phyloP scores from a whole-genome alignment of 352 stramenopile species.

The Pythium oligandrum region DNA sequence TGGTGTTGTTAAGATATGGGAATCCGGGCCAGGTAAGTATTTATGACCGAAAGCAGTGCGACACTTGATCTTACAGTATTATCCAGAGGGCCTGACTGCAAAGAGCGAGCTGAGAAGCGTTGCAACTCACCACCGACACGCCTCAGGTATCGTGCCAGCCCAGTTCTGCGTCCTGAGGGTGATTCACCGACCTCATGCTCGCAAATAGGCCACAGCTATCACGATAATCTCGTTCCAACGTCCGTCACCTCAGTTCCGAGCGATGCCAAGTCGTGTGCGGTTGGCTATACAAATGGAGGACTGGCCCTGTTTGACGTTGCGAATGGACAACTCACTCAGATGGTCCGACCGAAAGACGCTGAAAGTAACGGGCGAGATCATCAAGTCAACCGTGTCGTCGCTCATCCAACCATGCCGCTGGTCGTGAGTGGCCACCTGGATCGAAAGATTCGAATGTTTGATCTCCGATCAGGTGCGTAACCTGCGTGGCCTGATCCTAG shows the following conservation, averaged over 20 bases:
- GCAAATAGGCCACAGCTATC: constrained; percentile 33
- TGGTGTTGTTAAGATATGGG: constrained; percentile 75
- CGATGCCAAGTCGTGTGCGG: constrained; percentile 75
- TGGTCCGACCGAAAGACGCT: constrained; percentile 61
- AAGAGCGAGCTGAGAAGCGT: constrained; percentile 70
- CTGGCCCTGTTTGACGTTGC: constrained; percentile 75
- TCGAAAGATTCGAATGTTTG: constrained; percentile 81
- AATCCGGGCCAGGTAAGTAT: constrained; percentile 57
- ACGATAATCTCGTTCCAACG: constrained; percentile 57
- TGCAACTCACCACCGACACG: constrained; percentile 24
- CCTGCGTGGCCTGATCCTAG: no score
- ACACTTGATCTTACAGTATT: no score
- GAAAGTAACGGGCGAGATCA: constrained; percentile 49
- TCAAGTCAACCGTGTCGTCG: constrained; percentile 63
- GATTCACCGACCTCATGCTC: no score
- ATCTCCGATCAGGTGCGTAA: constrained; percentile 64
- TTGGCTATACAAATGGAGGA: constrained; percentile 69
- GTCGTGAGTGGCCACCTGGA: constrained; percentile 80
- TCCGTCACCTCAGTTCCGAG: constrained; percentile 67
- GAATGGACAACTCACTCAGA: constrained; percentile 70
- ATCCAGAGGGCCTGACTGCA: constrained; percentile 38
- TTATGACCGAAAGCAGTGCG: no score
- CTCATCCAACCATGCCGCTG: constrained; percentile 82
- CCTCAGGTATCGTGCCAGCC: not conserved
- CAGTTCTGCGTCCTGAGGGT: no score